Evolutionary conservation across 345 rosid genomes (phyloP).

Genomic region (Psidium guajava): DNA sequence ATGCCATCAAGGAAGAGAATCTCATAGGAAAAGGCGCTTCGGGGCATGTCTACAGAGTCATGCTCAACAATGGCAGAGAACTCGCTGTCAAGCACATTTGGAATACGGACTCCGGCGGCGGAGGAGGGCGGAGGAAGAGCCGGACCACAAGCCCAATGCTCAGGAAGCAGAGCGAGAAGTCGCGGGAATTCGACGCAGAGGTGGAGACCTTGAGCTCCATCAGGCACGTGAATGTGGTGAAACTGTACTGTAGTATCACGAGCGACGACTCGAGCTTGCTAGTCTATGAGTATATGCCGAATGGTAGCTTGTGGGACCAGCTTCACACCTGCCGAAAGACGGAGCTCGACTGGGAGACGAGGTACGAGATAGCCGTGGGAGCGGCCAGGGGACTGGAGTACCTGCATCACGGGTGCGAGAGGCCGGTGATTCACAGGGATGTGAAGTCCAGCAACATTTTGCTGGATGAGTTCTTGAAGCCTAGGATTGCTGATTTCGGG

Average conservation of each 20-base stretch:
- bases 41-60: slow-evolving; percentile 11
- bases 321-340: slow-evolving; percentile 6
- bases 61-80: slow-evolving; percentile 2
- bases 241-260: slow-evolving; percentile 12
- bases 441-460: slow-evolving; percentile 30
- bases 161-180: slow-evolving; percentile 12
- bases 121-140: slow-evolving; percentile 13
- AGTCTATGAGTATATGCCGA: slow-evolving; percentile 11
- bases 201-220: slow-evolving; percentile 14
- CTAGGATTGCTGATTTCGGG: slow-evolving; percentile 15
- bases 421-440: slow-evolving; percentile 23
- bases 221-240: slow-evolving; percentile 13
- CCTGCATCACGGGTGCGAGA: slow-evolving; percentile 24
- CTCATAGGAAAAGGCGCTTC: slow-evolving; percentile 11
- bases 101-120: slow-evolving; percentile 18
- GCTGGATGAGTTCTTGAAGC: slow-evolving; percentile 18
- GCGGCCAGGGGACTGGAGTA: slow-evolving; percentile 17
- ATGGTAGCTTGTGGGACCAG: slow-evolving; percentile 15
- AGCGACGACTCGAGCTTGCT: slow-evolving; percentile 14
- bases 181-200: slow-evolving; percentile 13
- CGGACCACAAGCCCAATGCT: slow-evolving; percentile 58
- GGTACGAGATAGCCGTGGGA: slow-evolving; percentile 10
- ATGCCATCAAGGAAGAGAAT: slow-evolving; percentile 13
- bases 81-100: slow-evolving; percentile 13
- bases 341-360: slow-evolving; percentile 10